Evolutionary conservation across 2,329 filamentous ascomycete genomes (phyloP), one percentile per base, ranked within the genome.

Genomic region (Calonectria honghensis): DNA sequence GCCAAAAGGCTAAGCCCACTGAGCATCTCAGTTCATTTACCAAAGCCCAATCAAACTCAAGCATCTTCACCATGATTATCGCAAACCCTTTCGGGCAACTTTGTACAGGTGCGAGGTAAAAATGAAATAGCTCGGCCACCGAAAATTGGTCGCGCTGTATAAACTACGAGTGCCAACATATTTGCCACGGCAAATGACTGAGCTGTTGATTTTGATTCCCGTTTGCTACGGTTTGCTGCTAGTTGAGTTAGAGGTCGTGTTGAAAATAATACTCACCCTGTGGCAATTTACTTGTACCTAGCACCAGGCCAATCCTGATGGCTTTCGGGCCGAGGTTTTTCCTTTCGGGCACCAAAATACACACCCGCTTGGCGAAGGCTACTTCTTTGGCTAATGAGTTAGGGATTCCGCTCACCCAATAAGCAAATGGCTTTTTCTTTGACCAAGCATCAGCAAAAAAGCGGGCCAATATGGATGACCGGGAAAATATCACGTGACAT

Each of bases 401-500:
- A 20, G 41, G 13, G 32, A 35, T 35, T 35, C 32, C 11, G 7
- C 32, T 35, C 32, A 35, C 10, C 50, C 50, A 52, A 52, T 52
- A 10, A 52, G 50, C 29, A 29, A 16, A 31, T 52, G 4, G 50
- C 14, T 31, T 52, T 52, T 52, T 52, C 50, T 16, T 14, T 51
- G 48, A 51, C 48, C 50, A 52, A 52, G 24, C 50, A 13, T 41
- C 13, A 41, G 39, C 9, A 41, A 41, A 41, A 41, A 41, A 41
- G 39, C 39, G 39, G 70, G 75, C 71, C 80, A 81, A 81, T 80
- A 77, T 79, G 77, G 80, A 79, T 80, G 77, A 80, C 80, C 78
- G 78, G 73, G 70, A 51, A 24, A 11, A 32, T 57, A 79, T 85
- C 84, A 86, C 85, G 85, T 86, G 85, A 87, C 14, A 10, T 35